Evolutionary conservation across 2,329 filamentous ascomycete species (phyloP), one percentile per base, ranked within the genome.

Genomic region (Ophiocordyceps camponoti-rufipedis): DNA sequence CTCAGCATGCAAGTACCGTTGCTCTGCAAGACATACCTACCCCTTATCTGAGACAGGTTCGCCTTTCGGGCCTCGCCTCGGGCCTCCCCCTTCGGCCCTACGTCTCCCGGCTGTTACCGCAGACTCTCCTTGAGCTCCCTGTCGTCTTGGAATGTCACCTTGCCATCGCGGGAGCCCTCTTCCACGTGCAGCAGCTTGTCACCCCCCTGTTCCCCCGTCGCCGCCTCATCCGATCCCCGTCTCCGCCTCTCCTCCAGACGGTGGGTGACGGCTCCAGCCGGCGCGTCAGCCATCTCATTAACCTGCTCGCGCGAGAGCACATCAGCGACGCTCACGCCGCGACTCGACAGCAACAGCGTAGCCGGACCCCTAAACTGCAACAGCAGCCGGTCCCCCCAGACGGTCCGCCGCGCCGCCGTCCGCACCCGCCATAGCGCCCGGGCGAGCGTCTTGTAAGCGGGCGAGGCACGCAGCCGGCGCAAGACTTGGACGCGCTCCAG

Each of bases 371-470:
- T 75, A 59, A 98, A 95, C 56, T 85, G 83, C 31, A 98, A 68
- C 63, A 96, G 96, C 28, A 96, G 69, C 63, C 89, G 69, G 59
- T 98, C 91, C 19, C 91, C 91, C 85, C 87, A 96, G 47, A 98
- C 83, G 1, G 85, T 85, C 55, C 84, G 75, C 48, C 88, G 74
- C 40, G 81, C 70, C 65, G 81, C 80, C 0, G 87, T 94, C 48
- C 86, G 77, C 18, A 93, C 52, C 35, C 67, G 74, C 61, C 83
- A 85, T 8, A 82, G 61, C 29, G 77, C 56, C n/a, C 71, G 71
- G 40, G 79, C 72, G 1, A 86, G 51, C 9, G 74, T 67, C 56
- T 80, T 83, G 78, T 87, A 96, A 4, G 76, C 74, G 13, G 73
- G 66, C 4, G 85, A 84, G 49, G 78, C 71, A 46, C 79, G 75